These are phyloP conservation scores for Carallia pectinifolia DNA, from an alignment of 345 rosid genomes.

Conservation along the genomic window DNA sequence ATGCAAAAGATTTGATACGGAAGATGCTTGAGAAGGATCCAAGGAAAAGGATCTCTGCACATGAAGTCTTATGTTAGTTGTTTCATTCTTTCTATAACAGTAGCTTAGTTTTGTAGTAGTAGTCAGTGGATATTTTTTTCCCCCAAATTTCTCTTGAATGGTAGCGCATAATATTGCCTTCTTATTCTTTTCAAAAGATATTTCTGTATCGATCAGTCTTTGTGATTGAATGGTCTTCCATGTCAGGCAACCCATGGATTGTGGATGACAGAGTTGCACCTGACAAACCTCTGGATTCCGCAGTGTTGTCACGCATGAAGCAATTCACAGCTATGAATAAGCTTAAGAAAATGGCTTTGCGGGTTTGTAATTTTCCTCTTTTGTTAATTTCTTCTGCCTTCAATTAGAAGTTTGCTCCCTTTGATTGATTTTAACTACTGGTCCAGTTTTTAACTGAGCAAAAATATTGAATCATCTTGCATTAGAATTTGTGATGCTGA, in stretches of 20 bases:
- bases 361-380: conserved; percentile 28
- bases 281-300: conserved; percentile 89
- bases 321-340: conserved; percentile 95
- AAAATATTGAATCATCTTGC: conserved; percentile 5
- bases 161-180: not conserved
- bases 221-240: conserved; percentile 13
- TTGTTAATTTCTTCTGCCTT: not conserved
- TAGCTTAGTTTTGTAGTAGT: not conserved
- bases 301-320: conserved; percentile 87
- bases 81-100: conserved; percentile 10
- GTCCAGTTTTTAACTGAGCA: not conserved
- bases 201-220: not conserved
- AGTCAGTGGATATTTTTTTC: not conserved
- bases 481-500: conserved; percentile 1
- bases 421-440: conserved; percentile 1
- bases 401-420: conserved; percentile 1
- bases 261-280: conserved; percentile 90
- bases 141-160: no score
- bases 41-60: conserved; percentile 71
- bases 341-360: conserved; percentile 95
- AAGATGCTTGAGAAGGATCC: conserved; percentile 96
- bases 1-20: conserved; percentile 79
- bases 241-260: conserved; percentile 93
- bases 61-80: conserved; percentile 79
- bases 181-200: not conserved